A percentile compares a stretch with the other conserved stretches of the same genome.
phyloP scores from a whole-genome alignment of 768 basidiomycete species.

The Tulasnella sp. region DNA sequence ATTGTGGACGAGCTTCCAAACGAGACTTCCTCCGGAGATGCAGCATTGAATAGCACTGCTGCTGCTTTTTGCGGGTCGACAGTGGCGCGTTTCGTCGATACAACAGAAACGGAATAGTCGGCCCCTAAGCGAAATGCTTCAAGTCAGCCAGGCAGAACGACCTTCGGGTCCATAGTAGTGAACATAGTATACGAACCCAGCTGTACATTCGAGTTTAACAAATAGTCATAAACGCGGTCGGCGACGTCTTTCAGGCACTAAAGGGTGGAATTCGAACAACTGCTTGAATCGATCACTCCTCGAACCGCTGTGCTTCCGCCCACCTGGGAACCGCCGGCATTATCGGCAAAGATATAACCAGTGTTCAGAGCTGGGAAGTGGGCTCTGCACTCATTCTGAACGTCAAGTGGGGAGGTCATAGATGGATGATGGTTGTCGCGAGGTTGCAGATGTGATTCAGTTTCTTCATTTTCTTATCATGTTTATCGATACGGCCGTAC shows the following conservation, averaged over 20 bases:
- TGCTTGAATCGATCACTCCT: neutral
- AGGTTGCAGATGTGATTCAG: neutral
- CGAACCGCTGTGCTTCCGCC: neutral
- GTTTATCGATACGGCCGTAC: neutral
- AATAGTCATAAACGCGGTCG: slow-evolving; percentile 53
- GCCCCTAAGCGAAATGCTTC: slow-evolving; percentile 30
- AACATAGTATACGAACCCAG: slow-evolving; percentile 35
- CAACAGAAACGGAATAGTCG: slow-evolving; percentile 47
- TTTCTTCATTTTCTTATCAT: neutral
- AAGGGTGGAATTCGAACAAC: neutral
- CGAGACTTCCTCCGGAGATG: slow-evolving; percentile 48
- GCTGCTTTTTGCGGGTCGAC: slow-evolving; percentile 40
- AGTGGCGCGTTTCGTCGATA: slow-evolving; percentile 39
- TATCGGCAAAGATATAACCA: slow-evolving; percentile 56
- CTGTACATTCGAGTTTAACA: slow-evolving; percentile 61
- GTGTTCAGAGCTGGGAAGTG: slow-evolving; percentile 50
- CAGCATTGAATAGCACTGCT: slow-evolving; percentile 51
- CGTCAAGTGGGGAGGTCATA: slow-evolving; percentile 28
- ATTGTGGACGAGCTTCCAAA: slow-evolving; percentile 57
- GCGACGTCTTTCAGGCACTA: slow-evolving; percentile 38
- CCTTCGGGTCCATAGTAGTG: too few relatives aligned
- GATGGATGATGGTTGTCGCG: neutral
- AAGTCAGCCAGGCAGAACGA: neutral
- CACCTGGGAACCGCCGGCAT: slow-evolving; percentile 63
- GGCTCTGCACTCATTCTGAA: slow-evolving; percentile 37